Conservation (phyloP, 2,329 filamentous ascomycete species). For the Fusarium xyrophilum region DNA sequence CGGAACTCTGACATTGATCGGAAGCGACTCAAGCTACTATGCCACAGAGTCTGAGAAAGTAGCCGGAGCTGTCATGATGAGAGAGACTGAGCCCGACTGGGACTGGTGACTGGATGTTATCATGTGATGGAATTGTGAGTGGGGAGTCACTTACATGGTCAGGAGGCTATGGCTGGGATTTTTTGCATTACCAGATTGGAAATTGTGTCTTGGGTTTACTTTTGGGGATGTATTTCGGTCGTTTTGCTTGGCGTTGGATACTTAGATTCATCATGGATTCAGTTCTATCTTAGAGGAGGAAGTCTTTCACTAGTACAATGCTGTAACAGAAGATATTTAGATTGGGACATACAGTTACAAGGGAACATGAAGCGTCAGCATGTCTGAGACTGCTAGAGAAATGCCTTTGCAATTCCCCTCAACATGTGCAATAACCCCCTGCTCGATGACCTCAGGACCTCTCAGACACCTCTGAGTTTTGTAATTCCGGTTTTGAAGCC, state of each 20-base stretch:
- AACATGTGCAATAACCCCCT: not conserved
- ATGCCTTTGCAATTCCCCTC: not conserved
- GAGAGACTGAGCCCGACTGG: conserved; percentile 52
- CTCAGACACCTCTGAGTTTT: not conserved
- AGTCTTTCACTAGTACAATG: not conserved
- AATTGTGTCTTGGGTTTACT: not conserved
- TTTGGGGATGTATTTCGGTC: not conserved
- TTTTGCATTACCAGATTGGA: not conserved
- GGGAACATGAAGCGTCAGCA: not conserved
- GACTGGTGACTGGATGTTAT: conserved; percentile 39
- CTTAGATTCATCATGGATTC: not conserved
- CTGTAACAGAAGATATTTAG: not conserved
- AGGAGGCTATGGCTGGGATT: not conserved
- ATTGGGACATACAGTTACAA: not conserved
- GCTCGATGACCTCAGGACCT: not conserved
- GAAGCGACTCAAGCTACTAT: conserved; percentile 52
- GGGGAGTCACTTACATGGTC: not conserved
- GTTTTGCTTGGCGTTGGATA: conserved; percentile 7
- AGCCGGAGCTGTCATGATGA: conserved; percentile 52
- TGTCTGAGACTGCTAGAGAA: not conserved
- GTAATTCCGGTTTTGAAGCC: not conserved
- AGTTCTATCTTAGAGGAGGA: not conserved
- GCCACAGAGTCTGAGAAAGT: conserved; percentile 53
- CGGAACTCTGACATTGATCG: conserved; percentile 56
- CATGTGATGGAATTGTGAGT: not conserved